phyloP scores from a whole-genome alignment of 2,329 filamentous ascomycete genomes.

The Dactylonectria macrodidyma region DNA sequence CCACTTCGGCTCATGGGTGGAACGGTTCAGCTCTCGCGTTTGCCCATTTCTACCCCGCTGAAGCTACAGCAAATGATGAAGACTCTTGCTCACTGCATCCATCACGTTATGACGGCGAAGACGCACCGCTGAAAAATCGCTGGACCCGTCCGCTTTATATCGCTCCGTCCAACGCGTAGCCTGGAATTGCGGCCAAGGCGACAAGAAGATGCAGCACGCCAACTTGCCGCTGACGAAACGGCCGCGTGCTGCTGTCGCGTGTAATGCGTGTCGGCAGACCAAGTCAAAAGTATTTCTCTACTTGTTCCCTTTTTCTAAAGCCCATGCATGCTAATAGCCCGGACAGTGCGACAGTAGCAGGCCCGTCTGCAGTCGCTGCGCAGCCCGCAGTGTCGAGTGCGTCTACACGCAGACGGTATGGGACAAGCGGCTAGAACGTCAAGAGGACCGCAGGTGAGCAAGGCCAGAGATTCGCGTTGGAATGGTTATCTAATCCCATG shows the following conservation, averaged over 20 bases:
- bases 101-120: no score
- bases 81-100: no score
- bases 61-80: no score
- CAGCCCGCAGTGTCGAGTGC: conserved; percentile 31
- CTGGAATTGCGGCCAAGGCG: no score
- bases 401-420: conserved; percentile 41
- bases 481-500: conserved; percentile 1
- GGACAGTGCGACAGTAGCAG: conserved; percentile 41
- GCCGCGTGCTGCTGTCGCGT: conserved; percentile 27
- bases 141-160: no score
- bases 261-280: conserved; percentile 28
- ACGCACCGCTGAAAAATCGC: no score
- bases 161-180: no score
- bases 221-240: conserved; percentile 27
- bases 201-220: conserved; percentile 21
- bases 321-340: conserved; percentile 5
- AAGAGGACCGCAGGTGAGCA: conserved; percentile 39
- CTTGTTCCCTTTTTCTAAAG: not conserved
- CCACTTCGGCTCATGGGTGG: no score
- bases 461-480: no score
- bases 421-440: conserved; percentile 45
- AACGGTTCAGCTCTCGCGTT: no score
- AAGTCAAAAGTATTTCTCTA: conserved; percentile 24
- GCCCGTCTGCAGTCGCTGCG: conserved; percentile 43
- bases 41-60: no score